Conservation (phyloP, 306 rosid species). For the Malus fusca region DNA sequence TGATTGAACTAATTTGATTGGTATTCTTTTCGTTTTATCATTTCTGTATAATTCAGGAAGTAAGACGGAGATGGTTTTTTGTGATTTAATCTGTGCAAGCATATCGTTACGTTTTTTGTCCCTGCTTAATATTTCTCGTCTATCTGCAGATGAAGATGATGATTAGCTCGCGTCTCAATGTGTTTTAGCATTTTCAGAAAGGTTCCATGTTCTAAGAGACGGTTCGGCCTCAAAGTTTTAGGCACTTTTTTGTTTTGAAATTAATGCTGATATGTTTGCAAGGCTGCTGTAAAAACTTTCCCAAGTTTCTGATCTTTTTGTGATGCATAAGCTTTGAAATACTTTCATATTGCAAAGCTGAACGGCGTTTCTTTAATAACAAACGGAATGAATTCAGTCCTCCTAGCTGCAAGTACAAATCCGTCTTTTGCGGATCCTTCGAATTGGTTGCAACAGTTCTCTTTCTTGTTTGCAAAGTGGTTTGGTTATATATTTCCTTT, state of each 20-base stretch:
- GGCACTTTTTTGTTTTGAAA: background rate
- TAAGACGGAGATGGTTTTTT: background rate
- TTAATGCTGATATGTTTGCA: slow-evolving; percentile 23
- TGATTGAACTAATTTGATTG: background rate
- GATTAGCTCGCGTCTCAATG: slow-evolving; percentile 25
- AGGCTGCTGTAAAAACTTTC: slow-evolving; percentile 4
- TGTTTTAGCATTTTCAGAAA: slow-evolving; percentile 17
- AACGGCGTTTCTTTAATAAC: background rate
- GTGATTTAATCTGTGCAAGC: background rate
- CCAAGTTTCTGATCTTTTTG: background rate
- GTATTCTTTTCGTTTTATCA: background rate
- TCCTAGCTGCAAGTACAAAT: background rate
- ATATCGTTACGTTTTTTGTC: background rate
- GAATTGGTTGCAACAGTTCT: background rate
- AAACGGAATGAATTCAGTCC: background rate
- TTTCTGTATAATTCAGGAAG: background rate
- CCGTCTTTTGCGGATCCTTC: background rate
- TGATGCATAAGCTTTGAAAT: background rate
- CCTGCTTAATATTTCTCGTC: slow-evolving; percentile 3
- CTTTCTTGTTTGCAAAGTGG: background rate
- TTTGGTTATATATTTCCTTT: background rate
- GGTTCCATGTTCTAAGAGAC: background rate
- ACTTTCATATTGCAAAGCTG: background rate
- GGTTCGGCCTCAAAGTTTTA: slow-evolving; percentile 4
- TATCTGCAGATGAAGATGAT: slow-evolving; percentile 55